Percentiles rank a stretch among this genome's conserved stretches.
These are phyloP conservation scores for Ogataea corticis DNA, from an alignment of 805 yeast species.

Conservation along the genomic window DNA sequence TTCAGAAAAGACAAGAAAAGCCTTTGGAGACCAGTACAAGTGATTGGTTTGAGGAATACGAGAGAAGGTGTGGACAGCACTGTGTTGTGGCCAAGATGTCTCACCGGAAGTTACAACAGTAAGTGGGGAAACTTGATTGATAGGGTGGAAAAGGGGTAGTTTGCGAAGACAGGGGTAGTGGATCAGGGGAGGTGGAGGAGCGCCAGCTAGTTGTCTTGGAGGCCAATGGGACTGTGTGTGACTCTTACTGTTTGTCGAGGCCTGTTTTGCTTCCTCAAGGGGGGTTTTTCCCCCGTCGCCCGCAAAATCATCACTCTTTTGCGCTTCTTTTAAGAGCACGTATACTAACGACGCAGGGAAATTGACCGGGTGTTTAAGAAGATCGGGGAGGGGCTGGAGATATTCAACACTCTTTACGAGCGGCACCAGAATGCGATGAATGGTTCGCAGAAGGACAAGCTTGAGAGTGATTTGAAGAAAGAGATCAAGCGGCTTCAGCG, in stretches of 20 bases:
- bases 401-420: constrained; percentile 56
- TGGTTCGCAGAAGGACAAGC: constrained; percentile 54
- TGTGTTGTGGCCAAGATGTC: constrained; percentile 29
- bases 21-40: neutral
- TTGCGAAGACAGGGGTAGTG: no score
- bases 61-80: constrained; percentile 2
- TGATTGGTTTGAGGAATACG: no score
- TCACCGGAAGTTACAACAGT: constrained; percentile 42
- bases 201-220: no score
- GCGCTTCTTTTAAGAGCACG: no score
- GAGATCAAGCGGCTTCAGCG: constrained; percentile 61
- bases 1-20: neutral
- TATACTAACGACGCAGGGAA: constrained; percentile 39
- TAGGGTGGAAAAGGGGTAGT: neutral
- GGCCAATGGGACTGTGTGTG: no score
- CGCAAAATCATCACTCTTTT: no score
- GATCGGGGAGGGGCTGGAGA: constrained; percentile 55
- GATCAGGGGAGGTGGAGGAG: no score
- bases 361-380: constrained; percentile 64
- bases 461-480: constrained; percentile 56
- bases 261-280: neutral
- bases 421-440: constrained; percentile 51
- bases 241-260: no score
- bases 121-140: constrained; percentile 16
- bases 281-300: no score